These are phyloP conservation scores for Mycogone perniciosa DNA, from an alignment of 2,329 filamentous ascomycete species.

Conservation along the genomic window DNA sequence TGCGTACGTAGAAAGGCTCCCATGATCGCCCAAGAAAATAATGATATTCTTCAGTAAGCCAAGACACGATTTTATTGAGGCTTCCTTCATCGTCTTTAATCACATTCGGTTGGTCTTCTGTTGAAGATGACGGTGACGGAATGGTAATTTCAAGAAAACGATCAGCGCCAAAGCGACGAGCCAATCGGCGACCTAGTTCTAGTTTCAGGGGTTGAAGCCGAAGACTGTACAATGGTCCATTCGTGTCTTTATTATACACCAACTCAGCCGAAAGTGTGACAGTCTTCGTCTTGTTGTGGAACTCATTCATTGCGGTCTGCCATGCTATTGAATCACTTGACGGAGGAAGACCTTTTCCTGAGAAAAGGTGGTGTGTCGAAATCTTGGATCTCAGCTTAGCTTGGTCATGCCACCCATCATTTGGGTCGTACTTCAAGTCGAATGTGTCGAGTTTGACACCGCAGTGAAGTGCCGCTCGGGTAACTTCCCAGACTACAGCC, in stretches of 20 bases:
- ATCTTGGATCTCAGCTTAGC: constrained; percentile 37
- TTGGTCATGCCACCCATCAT: constrained; percentile 38
- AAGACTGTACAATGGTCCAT: constrained; percentile 39
- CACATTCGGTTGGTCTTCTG: constrained; percentile 19
- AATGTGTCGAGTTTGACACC: constrained; percentile 32
- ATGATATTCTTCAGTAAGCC: constrained; percentile 29
- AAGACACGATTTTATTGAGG: constrained; percentile 24
- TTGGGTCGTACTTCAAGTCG: constrained; percentile 29
- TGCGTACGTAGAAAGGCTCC: constrained; percentile 40
- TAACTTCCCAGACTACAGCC: constrained; percentile 46
- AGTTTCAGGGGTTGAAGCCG: constrained; percentile 43
- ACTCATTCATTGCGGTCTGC: constrained; percentile 35
- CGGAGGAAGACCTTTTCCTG: constrained; percentile 42
- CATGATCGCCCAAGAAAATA: constrained; percentile 41
- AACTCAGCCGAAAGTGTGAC: constrained; percentile 41
- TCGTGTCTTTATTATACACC: constrained; percentile 26
- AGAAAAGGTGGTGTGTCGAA: constrained; percentile 32
- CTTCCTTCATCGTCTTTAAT: constrained; percentile 27
- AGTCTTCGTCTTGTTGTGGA: constrained; percentile 28
- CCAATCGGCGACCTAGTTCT: constrained; percentile 45
- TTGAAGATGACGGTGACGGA: constrained; percentile 33
- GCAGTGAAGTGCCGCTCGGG: constrained; percentile 42
- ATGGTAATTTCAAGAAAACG: constrained; percentile 52
- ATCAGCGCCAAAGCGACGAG: constrained; percentile 51
- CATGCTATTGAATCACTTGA: constrained; percentile 39